Conservation (phyloP, 257 asterid genomes). For the Eucommia ulmoides region DNA sequence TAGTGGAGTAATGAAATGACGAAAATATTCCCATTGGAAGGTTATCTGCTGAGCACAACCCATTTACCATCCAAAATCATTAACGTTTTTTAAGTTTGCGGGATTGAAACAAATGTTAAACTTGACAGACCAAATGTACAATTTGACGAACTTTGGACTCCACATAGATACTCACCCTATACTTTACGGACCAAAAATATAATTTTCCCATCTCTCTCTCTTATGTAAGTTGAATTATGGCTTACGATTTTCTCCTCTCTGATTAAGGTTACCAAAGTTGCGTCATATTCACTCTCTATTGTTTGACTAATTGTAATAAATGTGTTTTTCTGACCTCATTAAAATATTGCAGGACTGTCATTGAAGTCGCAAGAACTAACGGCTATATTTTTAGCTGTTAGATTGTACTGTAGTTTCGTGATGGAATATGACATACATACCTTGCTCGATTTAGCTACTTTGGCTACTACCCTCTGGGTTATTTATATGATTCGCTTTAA, state of each 20-base stretch:
- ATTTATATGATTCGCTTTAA: conserved; percentile 71
- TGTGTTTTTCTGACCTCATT: no score
- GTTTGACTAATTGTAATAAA: background rate
- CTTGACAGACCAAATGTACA: no score
- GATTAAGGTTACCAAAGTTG: background rate
- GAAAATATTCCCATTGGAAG: no score
- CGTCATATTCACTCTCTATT: background rate
- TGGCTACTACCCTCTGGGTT: conserved; percentile 94
- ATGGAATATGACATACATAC: conserved; percentile 98
- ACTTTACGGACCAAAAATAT: background rate
- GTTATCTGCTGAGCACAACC: no score
- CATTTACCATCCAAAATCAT: no score
- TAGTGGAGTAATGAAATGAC: no score
- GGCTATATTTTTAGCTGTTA: conserved; percentile 84
- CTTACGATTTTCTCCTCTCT: background rate
- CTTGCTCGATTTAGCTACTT: conserved; percentile 73
- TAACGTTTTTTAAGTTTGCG: no score
- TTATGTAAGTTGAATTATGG: background rate
- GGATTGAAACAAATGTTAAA: no score
- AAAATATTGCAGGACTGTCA: conserved; percentile 71
- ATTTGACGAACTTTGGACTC: no score
- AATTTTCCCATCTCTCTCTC: background rate
- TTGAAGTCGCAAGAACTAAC: conserved; percentile 94
- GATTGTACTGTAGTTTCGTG: conserved; percentile 86
- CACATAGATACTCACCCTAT: background rate